Evolutionary conservation across 2,329 filamentous ascomycete genomes (phyloP).

Genomic region (Sporothrix sp.): DNA sequence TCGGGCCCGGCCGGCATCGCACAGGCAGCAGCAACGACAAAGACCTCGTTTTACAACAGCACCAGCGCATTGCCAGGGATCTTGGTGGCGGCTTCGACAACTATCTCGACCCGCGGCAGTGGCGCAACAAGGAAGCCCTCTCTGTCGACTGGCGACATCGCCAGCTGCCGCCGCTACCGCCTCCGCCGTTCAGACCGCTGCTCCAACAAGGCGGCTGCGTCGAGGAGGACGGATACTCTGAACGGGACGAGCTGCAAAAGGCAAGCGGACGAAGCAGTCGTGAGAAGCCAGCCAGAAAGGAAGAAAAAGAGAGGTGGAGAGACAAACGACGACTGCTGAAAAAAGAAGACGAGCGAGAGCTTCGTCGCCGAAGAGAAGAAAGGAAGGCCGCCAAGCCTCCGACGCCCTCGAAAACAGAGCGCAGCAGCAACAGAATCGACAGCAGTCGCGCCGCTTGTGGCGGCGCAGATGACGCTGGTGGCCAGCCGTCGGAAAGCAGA

Average conservation of each 20-base stretch:
- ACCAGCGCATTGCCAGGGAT: slow-evolving; percentile 5
- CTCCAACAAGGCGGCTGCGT: slow-evolving; percentile 5
- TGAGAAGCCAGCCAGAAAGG: background rate
- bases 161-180: slow-evolving; percentile 14
- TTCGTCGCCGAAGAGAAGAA: background rate
- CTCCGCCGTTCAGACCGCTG: slow-evolving; percentile 7
- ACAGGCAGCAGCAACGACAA: slow-evolving; percentile 7
- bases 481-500: background rate
- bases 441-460: background rate
- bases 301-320: background rate
- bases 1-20: slow-evolving; percentile 19
- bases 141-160: slow-evolving; percentile 14
- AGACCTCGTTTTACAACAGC: slow-evolving; percentile 2
- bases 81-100: slow-evolving; percentile 15
- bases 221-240: slow-evolving; percentile 6
- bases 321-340: no score
- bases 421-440: background rate
- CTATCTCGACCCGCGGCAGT: background rate
- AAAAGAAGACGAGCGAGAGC: no score
- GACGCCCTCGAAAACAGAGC: background rate
- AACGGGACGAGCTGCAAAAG: slow-evolving; percentile 2
- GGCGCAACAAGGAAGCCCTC: background rate
- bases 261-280: slow-evolving; percentile 7
- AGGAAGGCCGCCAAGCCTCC: background rate
- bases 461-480: slow-evolving; percentile 1